Evolutionary conservation across 768 basidiomycete species (phyloP).

Genomic region (Lactarius hatsudake): DNA sequence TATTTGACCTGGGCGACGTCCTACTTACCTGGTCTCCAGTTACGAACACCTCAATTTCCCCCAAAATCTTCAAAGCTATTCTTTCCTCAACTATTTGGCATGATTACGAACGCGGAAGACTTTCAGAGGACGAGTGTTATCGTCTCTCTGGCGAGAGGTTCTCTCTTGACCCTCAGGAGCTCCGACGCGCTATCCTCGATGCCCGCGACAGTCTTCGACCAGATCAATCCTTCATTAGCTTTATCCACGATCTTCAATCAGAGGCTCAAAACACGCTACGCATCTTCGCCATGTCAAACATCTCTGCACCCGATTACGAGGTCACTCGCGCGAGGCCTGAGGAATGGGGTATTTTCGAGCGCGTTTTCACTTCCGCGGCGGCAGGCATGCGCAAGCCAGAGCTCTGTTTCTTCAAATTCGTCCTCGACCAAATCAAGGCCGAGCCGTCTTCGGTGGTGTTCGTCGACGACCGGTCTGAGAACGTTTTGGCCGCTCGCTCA

Average conservation of each 20-base stretch:
- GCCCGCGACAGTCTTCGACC: slow-evolving; percentile 48
- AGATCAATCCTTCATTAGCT: slow-evolving; percentile 43
- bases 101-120: slow-evolving; percentile 48
- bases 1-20: slow-evolving; percentile 57
- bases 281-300: slow-evolving; percentile 60
- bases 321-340: slow-evolving; percentile 44
- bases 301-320: slow-evolving; percentile 51
- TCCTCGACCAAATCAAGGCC: slow-evolving; percentile 42
- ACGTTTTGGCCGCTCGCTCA: slow-evolving; percentile 55
- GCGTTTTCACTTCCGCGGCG: slow-evolving; percentile 50
- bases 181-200: slow-evolving; percentile 45
- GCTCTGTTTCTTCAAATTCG: slow-evolving; percentile 51
- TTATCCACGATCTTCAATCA: slow-evolving; percentile 47
- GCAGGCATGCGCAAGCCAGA: slow-evolving; percentile 56
- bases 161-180: slow-evolving; percentile 37
- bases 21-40: slow-evolving; percentile 51
- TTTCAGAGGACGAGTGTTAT: slow-evolving; percentile 47
- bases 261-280: slow-evolving; percentile 37
- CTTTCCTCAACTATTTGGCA: slow-evolving; percentile 48
- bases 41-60: slow-evolving; percentile 43
- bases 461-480: slow-evolving; percentile 59
- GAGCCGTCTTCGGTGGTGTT: slow-evolving; percentile 51
- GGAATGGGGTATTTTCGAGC: slow-evolving; percentile 49
- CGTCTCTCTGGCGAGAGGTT: slow-evolving; percentile 41
- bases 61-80: slow-evolving; percentile 41